phyloP scores from a whole-genome alignment of 352 stramenopile species.

The Blastocystis sp. region DNA sequence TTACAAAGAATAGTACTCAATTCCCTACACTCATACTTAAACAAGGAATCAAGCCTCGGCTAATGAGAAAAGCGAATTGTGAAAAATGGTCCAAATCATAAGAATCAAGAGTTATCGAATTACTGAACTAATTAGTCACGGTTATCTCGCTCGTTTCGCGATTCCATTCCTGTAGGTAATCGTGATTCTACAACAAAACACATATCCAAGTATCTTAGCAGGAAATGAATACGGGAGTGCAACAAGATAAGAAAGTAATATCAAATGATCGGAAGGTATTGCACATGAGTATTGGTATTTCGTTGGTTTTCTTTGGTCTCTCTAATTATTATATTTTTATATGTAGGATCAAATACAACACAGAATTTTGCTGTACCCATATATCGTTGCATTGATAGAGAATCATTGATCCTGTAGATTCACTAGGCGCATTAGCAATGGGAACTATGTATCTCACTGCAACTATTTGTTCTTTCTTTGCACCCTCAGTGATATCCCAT shows the following conservation, averaged over 20 bases:
- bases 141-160: no score
- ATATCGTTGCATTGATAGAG: neutral
- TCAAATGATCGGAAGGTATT: constrained; percentile 22
- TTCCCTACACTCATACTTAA: constrained; percentile 27
- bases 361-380: constrained; percentile 54
- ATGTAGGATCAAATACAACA: constrained; percentile 29
- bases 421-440: constrained; percentile 4
- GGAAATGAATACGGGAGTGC: neutral
- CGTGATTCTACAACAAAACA: no score
- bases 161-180: no score
- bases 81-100: neutral
- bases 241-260: neutral
- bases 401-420: neutral
- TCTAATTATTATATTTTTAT: neutral
- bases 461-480: constrained; percentile 42
- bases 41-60: constrained; percentile 36
- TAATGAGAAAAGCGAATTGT: neutral
- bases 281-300: constrained; percentile 56
- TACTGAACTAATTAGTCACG: no score
- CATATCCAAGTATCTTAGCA: no score
- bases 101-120: neutral
- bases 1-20: neutral
- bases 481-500: constrained; percentile 52
- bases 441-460: constrained; percentile 40
- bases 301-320: constrained; percentile 43